Percentiles rank a stretch among this genome's conserved stretches.
Evolutionary conservation across 495 filamentous ascomycete species (phyloP).

Genomic region (Endocarpon pusillum): DNA sequence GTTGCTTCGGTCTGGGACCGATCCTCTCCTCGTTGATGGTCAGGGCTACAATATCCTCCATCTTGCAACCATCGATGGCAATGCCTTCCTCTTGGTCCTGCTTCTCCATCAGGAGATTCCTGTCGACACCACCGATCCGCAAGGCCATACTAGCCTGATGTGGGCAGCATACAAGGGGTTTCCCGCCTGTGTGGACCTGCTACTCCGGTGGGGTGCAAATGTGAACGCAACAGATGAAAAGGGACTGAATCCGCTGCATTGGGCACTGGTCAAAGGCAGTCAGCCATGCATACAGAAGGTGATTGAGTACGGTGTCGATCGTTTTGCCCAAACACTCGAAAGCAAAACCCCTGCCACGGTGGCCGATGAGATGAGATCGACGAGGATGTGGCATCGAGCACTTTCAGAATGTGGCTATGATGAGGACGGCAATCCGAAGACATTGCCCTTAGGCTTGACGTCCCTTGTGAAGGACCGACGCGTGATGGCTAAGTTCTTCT

Average conservation of each 20-base stretch:
- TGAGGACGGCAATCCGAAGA: conserved; percentile 51
- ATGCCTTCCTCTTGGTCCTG: conserved; percentile 78
- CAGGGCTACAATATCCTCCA: conserved; percentile 96
- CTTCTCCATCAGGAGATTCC: conserved; percentile 84
- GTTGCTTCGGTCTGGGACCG: conserved; percentile 71
- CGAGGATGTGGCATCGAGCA: conserved; percentile 64
- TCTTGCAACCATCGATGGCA: conserved; percentile 91
- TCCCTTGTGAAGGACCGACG: conserved; percentile 52
- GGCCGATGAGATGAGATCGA: conserved; percentile 78
- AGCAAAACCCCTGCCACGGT: conserved; percentile 75
- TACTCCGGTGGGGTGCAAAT: conserved; percentile 87
- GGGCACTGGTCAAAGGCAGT: conserved; percentile 87
- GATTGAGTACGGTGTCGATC: conserved; percentile 83
- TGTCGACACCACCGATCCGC: conserved; percentile 73
- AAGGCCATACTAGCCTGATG: conserved; percentile 87
- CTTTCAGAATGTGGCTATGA: conserved; percentile 74
- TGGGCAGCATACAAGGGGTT: conserved; percentile 98
- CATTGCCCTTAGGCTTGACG: conserved; percentile 32
- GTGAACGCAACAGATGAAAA: conserved; percentile 79
- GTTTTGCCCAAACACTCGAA: conserved; percentile 69
- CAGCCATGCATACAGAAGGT: conserved; percentile 75
- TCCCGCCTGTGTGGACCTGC: conserved; percentile 77
- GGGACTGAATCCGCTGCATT: conserved; percentile 86
- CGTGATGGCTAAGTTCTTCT: conserved; percentile 76
- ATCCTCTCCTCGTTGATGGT: conserved; percentile 72